Conservation (phyloP, 805 yeast species). For the Maudiozyma serrabonitensis region DNA sequence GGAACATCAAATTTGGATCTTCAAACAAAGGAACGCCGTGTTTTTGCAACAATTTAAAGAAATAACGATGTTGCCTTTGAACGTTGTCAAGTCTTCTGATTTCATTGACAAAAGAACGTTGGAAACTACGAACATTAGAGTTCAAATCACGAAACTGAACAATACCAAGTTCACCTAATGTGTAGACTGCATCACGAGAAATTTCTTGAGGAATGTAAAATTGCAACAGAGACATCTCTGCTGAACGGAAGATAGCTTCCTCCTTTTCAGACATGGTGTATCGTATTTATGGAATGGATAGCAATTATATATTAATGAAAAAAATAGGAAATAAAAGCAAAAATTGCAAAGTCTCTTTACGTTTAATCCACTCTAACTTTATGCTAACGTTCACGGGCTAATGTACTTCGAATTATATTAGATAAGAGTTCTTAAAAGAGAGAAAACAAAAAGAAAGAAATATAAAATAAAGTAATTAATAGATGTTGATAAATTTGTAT, state of each 20-base stretch:
- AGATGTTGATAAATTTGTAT: no score
- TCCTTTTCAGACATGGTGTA: slow-evolving; percentile 11
- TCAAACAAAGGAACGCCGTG: slow-evolving; percentile 34
- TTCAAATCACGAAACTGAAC: slow-evolving; percentile 88
- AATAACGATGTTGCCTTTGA: slow-evolving; percentile 70
- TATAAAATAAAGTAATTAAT: no score
- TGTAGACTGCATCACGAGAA: slow-evolving; percentile 75
- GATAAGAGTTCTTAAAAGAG: no score
- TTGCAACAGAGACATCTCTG: slow-evolving; percentile 94
- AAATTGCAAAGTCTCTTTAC: no score
- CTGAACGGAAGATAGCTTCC: slow-evolving; percentile 54
- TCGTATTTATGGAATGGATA: not conserved
- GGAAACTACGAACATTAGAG: slow-evolving; percentile 70
- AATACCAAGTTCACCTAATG: slow-evolving; percentile 76
- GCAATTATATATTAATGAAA: not conserved
- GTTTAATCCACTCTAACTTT: no score
- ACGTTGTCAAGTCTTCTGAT: slow-evolving; percentile 73
- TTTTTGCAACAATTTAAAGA: slow-evolving; percentile 41
- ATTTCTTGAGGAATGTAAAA: slow-evolving; percentile 85
- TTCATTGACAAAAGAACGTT: slow-evolving; percentile 83
- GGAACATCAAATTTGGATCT: slow-evolving; percentile 2
- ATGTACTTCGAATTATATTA: no score
- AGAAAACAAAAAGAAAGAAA: no score
- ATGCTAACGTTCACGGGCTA: no score
- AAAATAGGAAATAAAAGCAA: not conserved